Evolutionary conservation across 768 basidiomycete species (phyloP).

Genomic region (Cystobasidium tubakii): DNA sequence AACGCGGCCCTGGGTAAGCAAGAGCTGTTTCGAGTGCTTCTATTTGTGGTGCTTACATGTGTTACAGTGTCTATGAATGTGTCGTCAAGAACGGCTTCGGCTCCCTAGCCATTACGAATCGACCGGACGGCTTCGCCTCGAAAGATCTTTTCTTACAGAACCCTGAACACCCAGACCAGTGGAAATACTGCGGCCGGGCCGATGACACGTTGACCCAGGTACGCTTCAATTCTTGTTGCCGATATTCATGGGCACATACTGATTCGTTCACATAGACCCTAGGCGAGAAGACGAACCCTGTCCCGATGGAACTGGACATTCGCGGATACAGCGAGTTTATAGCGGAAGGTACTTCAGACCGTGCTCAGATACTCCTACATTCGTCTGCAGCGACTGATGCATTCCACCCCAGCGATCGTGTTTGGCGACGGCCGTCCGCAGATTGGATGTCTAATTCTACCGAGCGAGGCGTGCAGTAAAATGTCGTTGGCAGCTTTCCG

Average conservation of each 20-base stretch:
- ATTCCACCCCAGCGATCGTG: slow-evolving; percentile 50
- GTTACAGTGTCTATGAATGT: slow-evolving; percentile 1
- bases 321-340: slow-evolving; percentile 55
- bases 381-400: not conserved
- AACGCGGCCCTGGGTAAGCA: not conserved
- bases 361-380: not conserved
- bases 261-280: slow-evolving; percentile 45
- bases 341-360: slow-evolving; percentile 49
- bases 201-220: slow-evolving; percentile 8
- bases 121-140: not conserved
- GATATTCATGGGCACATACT: not conserved
- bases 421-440: slow-evolving; percentile 57
- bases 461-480: slow-evolving; percentile 51
- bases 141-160: not conserved
- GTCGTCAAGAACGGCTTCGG: slow-evolving; percentile 10
- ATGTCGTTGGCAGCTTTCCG: slow-evolving; percentile 48
- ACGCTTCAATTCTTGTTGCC: not conserved
- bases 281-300: slow-evolving; percentile 60
- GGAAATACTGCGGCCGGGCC: slow-evolving; percentile 1
- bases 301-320: slow-evolving; percentile 57
- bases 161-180: slow-evolving; percentile 2
- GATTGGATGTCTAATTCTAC: slow-evolving; percentile 56
- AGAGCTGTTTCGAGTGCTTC: not conserved
- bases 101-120: slow-evolving; percentile 1
- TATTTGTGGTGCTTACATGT: not conserved